Base-by-base conservation (phyloP, 1,284 basidiomycete genomes). In the Psilocybe mexicana region DNA sequence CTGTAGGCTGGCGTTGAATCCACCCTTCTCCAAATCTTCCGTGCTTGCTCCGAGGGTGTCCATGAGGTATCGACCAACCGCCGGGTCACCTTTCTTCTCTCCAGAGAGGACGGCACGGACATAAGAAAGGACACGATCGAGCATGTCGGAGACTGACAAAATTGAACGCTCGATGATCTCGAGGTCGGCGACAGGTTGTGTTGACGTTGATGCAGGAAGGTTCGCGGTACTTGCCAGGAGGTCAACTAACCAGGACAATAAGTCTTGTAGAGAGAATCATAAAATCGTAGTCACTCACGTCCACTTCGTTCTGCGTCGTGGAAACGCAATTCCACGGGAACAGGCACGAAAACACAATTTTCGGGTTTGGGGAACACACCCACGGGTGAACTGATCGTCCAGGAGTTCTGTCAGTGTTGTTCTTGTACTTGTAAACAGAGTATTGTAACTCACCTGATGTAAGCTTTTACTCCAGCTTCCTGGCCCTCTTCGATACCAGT, bases 31-130 rank as follows among this genome's bases (percentile, higher is more conserved):
- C 7, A 86, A 70, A 60, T 86, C 83, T 60, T 87, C 79, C 45
- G 84, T 77, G 67, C 80, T 81, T 42, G 83, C 74, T 56, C 92
- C 90, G 44, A 97, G 84, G 5, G 94, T 94, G 67, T 96, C 92
- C 82, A 98, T 90, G 54, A 99, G 81, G 72, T 96, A 96, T 57
- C 94, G 82, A 14, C 96, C 96, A 38, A 99, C 84, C 11, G 92
- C 90, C 51, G 90, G 82, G 75, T 98, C 92, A 24, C 94, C 93
- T 63, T 90, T 79, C 46, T 82, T 80, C 66, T 93, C 84, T 26
- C 94, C 95, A 0, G 85, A 76, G 51, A 94, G 76, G 45, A 98
- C 94, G 11, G 83, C 83, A 47, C 88, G 86, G 7, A 99, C 96
- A 72, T 99, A 98, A 11, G 82, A 76, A 43, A 96, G 81, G 1